Evolutionary conservation across 140 eudicot genomes (phyloP).

Genomic region (Stevia rebaudiana): DNA sequence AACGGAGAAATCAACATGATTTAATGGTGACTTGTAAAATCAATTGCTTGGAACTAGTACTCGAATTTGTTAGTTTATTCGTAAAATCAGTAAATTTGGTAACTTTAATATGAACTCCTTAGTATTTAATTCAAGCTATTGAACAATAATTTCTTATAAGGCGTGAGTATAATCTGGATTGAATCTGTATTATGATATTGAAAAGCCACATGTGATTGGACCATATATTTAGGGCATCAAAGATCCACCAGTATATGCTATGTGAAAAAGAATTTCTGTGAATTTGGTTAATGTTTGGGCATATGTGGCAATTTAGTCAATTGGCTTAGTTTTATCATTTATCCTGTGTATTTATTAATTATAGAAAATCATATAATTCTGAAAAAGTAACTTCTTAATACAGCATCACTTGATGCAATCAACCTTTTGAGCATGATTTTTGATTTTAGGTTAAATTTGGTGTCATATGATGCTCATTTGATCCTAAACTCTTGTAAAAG

Average conservation of each 20-base stretch:
- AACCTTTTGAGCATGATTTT: not conserved
- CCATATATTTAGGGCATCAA: not conserved
- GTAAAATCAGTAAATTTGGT: not conserved
- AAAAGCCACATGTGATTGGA: not conserved
- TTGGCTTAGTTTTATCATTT: not conserved
- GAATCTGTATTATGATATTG: not conserved
- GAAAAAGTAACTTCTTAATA: not conserved
- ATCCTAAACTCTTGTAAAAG: not conserved
- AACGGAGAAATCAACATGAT: not conserved
- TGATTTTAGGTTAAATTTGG: not conserved
- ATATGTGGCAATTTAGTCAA: constrained; percentile 1
- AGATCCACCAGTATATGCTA: not conserved
- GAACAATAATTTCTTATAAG: not conserved
- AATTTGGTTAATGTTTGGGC: not conserved
- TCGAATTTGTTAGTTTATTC: not conserved
- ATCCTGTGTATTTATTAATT: not conserved
- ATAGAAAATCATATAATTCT: not conserved
- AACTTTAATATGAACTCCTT: not conserved
- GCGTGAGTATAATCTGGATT: no score
- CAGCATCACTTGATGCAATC: not conserved
- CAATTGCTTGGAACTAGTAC: not conserved
- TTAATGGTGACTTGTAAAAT: not conserved
- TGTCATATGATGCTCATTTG: not conserved
- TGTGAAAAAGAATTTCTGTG: not conserved
- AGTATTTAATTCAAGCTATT: not conserved